Base-by-base conservation (phyloP, 2,329 filamentous ascomycete species). In the Endothia cerciana region DNA sequence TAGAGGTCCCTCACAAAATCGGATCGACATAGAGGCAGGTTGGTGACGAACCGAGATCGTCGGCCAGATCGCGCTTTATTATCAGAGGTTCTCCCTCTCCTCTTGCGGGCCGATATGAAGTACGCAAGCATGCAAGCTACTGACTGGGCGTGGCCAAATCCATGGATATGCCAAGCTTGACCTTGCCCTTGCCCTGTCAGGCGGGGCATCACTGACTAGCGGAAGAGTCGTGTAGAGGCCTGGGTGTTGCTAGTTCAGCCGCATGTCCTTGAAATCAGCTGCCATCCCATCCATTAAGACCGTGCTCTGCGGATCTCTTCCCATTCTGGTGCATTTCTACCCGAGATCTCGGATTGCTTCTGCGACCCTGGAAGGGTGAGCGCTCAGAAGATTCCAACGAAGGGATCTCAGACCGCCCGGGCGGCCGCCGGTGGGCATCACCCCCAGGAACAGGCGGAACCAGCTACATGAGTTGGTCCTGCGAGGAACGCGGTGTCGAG, bases 31-130 rank as follows among this genome's bases (percentile, higher is more conserved):
- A 30, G 47, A 51, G 22, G 6, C 47, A 51, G 22, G 28, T 28
- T 5, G 47, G 28, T 51, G 4, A 15, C 17, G 22, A 28, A 15
- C 22, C 25, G 47, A 17, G 25, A 28, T 17, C 47, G 49, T 22
- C 17, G 63, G 47, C 45, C 53, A 36, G 59, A 30, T 33, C 19
- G 56, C 41, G 28, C 47, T 15, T 19, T 59, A 36, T 30, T 55
- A 43, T 60, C 15, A 40, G 40, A 40, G 8, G 8, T 3, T n/a
- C 10, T 6, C 49, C 5, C 15, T 8, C 10, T 40, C 4, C n/a
- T 22, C 47, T 53, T 60, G 59, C 15, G n/a, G 30, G 36, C 11
- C 45, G 41, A 22, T 19, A 3, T 30, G 49, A 13, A 19, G 25
- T 43, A n/a, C 38, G 30, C 40, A 17, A 28, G 22, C 15, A 28